A percentile compares a stretch with the other conserved stretches of the same genome.
phyloP scores from a whole-genome alignment of 805 yeast species.

The Lipomyces kockii region DNA sequence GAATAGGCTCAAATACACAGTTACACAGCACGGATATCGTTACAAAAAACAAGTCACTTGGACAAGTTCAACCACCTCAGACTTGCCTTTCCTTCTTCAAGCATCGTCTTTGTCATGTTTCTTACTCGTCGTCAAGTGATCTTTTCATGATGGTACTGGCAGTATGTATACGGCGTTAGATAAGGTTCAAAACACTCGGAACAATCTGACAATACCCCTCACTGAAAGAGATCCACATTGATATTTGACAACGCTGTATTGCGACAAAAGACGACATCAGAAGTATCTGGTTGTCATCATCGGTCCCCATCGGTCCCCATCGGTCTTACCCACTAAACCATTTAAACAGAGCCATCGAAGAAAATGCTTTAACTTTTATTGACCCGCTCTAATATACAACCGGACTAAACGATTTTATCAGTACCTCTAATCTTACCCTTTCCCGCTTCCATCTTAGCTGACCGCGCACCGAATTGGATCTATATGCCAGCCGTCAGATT shows the following conservation, averaged over 20 bases:
- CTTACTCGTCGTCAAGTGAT: not conserved
- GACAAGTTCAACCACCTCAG: slow-evolving; percentile 24
- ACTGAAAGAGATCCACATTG: not conserved
- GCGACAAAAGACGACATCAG: slow-evolving; percentile 11
- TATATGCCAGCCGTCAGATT: not conserved
- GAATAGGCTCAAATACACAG: no score
- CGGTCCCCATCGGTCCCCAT: slow-evolving; percentile 13
- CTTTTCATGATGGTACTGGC: not conserved
- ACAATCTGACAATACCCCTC: not conserved
- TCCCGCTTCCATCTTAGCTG: slow-evolving; percentile 90
- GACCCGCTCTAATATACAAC: not conserved
- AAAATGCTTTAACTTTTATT: not conserved
- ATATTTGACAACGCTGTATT: not conserved
- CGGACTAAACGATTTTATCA: slow-evolving; percentile 48
- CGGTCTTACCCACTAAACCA: not conserved
- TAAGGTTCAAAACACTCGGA: slow-evolving; percentile 8
- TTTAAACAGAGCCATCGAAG: not conserved
- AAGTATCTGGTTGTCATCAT: slow-evolving; percentile 34
- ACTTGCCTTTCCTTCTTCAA: slow-evolving; percentile 37
- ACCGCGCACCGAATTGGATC: slow-evolving; percentile 92
- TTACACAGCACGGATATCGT: not conserved
- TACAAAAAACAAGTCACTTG: no score
- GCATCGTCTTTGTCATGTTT: not conserved
- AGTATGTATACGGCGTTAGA: not conserved
- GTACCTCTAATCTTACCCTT: slow-evolving; percentile 79